Base-by-base conservation (phyloP, 2,329 filamentous ascomycete genomes). In the Xylaria sp. region DNA sequence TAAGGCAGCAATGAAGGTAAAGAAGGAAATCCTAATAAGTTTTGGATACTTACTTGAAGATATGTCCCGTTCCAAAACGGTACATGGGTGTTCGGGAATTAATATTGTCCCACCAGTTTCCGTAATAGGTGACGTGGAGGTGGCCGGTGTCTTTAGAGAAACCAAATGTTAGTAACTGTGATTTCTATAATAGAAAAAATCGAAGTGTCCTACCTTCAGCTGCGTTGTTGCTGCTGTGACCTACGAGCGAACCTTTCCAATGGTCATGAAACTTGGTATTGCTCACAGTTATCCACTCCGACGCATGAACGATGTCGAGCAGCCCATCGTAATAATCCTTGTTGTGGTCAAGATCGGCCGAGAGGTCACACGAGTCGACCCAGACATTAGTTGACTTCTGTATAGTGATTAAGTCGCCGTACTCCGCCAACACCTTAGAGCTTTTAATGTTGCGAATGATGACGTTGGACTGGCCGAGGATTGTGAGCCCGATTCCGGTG, bases 321-420 rank as follows among this genome's bases (percentile, higher is more conserved):
- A 89, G 81, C n/a, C 87, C 87, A 64, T 89, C 87, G 75, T 87
- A 89, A 78, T 85, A 87, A 77, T 89, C 86, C 77, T 89, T 89
- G 78, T 82, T 83, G 70, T 88, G 83, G 63, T 84, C 78, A 34
- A 75, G 74, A 72, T 88, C 83, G 9, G 83, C 84, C 0, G 83
- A 86, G 34, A 89, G 80, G 63, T 89, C 86, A 72, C 83, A 81
- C 76, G 89, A 87, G 75, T 89, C 87, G 48, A 89, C 80, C 86
- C 87, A 89, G 71, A 84, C 75, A 65, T 86, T 85, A 55, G 77
- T 82, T 3, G 81, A 79, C 4, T 67, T 70, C 73, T 86, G 77
- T 15, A 78, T 72, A 6, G 76, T 81, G 57, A 87, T 79, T 50
- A 83, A 80, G 70, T 87, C 85, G 62, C 81, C 84, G 59, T 80